Evolutionary conservation across 2,329 filamentous ascomycete species (phyloP).

Genomic region (Chrysoporthe deuterocubensis): DNA sequence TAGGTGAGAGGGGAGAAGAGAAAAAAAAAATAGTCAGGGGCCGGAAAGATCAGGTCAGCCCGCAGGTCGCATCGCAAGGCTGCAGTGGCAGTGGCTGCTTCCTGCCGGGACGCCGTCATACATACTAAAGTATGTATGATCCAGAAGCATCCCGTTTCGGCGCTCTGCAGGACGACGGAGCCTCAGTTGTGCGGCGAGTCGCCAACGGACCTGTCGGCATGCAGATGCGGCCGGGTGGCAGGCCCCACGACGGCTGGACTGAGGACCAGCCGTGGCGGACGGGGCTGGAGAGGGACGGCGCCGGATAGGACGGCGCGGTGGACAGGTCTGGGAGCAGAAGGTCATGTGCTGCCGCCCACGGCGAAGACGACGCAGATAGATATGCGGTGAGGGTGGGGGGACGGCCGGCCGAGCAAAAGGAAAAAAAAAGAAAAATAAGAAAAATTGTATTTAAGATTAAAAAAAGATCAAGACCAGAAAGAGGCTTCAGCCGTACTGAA

Average conservation of each 20-base stretch:
- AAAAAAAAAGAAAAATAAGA: not conserved
- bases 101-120: conserved; percentile 21
- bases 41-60: conserved; percentile 20
- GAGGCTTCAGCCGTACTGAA: not conserved
- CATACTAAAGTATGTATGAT: not conserved
- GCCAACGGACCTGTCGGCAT: not conserved
- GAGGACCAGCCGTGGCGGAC: not conserved
- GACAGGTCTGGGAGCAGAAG: not conserved
- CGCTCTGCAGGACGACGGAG: conserved; percentile 2
- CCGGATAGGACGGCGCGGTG: not conserved
- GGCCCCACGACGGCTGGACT: conserved; percentile 2
- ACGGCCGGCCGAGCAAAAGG: not conserved
- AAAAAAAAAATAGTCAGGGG: conserved; percentile 4
- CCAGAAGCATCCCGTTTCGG: not conserved
- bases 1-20: not conserved
- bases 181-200: not conserved
- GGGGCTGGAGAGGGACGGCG: not conserved
- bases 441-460: not conserved
- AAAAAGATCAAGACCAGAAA: not conserved
- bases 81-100: conserved; percentile 18
- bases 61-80: conserved; percentile 21
- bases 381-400: not conserved
- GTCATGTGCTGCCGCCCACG: conserved; percentile 1
- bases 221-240: not conserved
- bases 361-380: not conserved